Conservation (phyloP, 2,329 filamentous ascomycete genomes). For the Seiridium cupressi region DNA sequence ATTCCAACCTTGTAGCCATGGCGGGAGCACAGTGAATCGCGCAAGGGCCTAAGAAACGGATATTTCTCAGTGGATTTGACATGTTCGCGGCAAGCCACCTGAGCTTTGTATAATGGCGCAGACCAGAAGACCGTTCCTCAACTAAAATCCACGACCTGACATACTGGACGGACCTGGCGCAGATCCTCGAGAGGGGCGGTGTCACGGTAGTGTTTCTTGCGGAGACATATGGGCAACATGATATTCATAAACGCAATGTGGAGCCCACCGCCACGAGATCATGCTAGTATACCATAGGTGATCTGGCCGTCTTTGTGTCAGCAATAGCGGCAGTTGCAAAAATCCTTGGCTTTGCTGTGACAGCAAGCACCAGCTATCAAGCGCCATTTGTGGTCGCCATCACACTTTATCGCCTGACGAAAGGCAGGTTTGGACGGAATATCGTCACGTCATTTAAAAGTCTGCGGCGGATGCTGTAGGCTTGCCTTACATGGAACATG, state of each 20-base stretch:
- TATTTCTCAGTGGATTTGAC: constrained; percentile 11
- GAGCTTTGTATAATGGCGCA: constrained; percentile 11
- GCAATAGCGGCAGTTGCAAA: not conserved
- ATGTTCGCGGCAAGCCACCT: constrained; percentile 12
- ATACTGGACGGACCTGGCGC: constrained; percentile 12
- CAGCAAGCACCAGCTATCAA: not conserved
- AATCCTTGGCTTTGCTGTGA: not conserved
- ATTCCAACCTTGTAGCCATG: no score
- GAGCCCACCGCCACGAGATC: not conserved
- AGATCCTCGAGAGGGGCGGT: constrained; percentile 10
- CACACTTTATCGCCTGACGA: not conserved
- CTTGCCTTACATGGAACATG: not conserved
- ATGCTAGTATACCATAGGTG: not conserved
- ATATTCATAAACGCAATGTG: not conserved
- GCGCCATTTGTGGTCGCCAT: not conserved
- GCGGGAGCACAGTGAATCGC: no score
- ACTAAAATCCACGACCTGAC: constrained; percentile 11
- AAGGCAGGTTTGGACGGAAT: not conserved
- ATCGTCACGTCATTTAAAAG: not conserved
- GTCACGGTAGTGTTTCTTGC: constrained; percentile 9
- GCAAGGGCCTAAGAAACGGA: constrained; percentile 3
- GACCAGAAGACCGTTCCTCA: constrained; percentile 8
- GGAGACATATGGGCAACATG: constrained; percentile 5
- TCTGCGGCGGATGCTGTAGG: not conserved
- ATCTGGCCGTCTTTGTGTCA: not conserved